Evolutionary conservation across 495 filamentous ascomycete genomes (phyloP), one percentile per base, ranked within the genome.

Genomic region (Margaritispora aquatica): DNA sequence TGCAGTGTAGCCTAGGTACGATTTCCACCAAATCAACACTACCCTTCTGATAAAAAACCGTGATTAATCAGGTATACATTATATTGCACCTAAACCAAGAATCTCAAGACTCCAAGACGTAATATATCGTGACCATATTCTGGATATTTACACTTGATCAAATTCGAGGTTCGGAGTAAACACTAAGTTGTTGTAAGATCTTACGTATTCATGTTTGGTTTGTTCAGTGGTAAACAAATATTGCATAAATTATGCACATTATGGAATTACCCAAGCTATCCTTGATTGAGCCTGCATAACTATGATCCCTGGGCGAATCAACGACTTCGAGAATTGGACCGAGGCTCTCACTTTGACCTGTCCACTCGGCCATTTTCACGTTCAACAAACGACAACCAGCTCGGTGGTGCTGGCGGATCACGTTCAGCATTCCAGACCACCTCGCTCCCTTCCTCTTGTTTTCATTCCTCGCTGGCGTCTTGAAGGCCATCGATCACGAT

Each of bases 401-500:
- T 4, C 15, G 50, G 50, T 29, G 24, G 17, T 29, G 24, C 50
- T 26, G 17, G 24, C 4, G 21, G 17, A 36, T 54, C 52, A 41
- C 52, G 49, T 46, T 57, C 50, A 49, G 31, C 51, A 51, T 57
- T 50, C 27, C 53, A 53, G 9, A 26, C 36, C 24, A 11, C 41
- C 50, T 55, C 51, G 19, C 13, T 15, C 48, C 21, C 27, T 55
- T 36, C 20, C 24, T 51, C 46, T 13, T 24, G 20, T 19, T 52
- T 26, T 54, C 23, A 20, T 29, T 51, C 51, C 34, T 52, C 34
- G 1, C 38, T 31, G 17, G 49, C 51, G 17, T 54, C 26, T 11
- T 65, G 24, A 7, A 24, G 1, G 13, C 26, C 44, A 7, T 44
- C 26, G 15, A 21, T 11, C 49, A 64, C 57, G 44, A 77, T 77